Conservation (phyloP, 257 asterid genomes). For the Echites panduratus region DNA sequence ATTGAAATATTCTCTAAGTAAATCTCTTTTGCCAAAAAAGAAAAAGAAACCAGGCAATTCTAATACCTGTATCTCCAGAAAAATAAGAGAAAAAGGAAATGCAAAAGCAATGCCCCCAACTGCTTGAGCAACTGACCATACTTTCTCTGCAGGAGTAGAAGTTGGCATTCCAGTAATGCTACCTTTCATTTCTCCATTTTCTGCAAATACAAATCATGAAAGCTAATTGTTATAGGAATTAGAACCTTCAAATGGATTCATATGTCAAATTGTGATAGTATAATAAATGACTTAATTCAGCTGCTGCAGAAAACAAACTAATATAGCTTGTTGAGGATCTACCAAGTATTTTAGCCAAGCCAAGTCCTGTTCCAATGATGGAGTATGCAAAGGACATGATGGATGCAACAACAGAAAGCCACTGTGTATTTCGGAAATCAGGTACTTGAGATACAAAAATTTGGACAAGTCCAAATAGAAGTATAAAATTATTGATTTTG, state of each 20-base stretch:
- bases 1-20: background rate
- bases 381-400: constrained; percentile 75
- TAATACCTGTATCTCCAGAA: constrained; percentile 63
- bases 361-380: constrained; percentile 61
- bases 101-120: constrained; percentile 78
- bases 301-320: background rate
- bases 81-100: constrained; percentile 50
- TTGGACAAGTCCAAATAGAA: constrained; percentile 58
- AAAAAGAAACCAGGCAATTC: background rate
- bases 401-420: constrained; percentile 79
- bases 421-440: constrained; percentile 53
- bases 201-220: constrained; percentile 22
- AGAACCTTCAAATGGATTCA: background rate
- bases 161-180: constrained; percentile 48
- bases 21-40: background rate
- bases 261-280: background rate
- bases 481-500: constrained; percentile 36
- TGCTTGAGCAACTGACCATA: constrained; percentile 63
- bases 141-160: constrained; percentile 34
- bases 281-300: background rate
- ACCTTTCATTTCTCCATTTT: constrained; percentile 56
- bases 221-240: background rate
- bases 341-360: constrained; percentile 64
- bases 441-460: constrained; percentile 71
- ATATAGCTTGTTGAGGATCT: constrained; percentile 2